Evolutionary conservation across 2,329 filamentous ascomycete genomes (phyloP), one percentile per base, ranked within the genome.

Genomic region (Neonectria magnoliae): DNA sequence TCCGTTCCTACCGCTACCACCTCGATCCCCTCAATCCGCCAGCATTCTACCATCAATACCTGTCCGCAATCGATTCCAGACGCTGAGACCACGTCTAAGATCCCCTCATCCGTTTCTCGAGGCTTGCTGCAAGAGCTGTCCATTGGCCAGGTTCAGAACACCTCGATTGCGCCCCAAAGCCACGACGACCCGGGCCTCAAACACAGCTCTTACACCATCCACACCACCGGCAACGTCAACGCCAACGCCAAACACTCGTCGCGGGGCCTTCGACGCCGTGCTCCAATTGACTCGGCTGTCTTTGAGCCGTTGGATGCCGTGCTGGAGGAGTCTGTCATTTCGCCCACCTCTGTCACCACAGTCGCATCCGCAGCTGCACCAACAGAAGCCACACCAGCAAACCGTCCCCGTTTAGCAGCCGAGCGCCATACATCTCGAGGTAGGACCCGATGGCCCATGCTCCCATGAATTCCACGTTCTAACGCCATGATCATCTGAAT

Each of bases 261-360:
- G 54, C 72, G 72, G 52, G 64, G 68, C 57, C 54, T 65, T 53
- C 73, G 72, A 63, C 75, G 75, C 41, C 78, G 77, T n/a, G 73
- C 76, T 18, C 69, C 72, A 33, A 68, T 76, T 52, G 73, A 76
- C 31, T 57, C 67, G n/a, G 73, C 78, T 29, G 76, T 71, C 1
- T 80, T 80, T 62, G 75, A 77, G 59, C 76, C 77, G 53, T 72
- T 79, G 29, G 72, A 75, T 68, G 70, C 69, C 14, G 75, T 78
- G n/a, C 63, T 70, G 41, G 76, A 78, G 53, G 77, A 78, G 63
- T 62, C 72, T 44, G 68, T 50, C 31, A 45, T 60, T 52, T 48
- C 59, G 29, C 59, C 68, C 27, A 56, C 31, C 7, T 54, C 47
- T 38, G 48, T 42, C 48, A 25, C 65, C 41, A 27, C 57, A 27